phyloP scores from a whole-genome alignment of 805 yeast genomes.

The Zygosaccharomyces bisporus region DNA sequence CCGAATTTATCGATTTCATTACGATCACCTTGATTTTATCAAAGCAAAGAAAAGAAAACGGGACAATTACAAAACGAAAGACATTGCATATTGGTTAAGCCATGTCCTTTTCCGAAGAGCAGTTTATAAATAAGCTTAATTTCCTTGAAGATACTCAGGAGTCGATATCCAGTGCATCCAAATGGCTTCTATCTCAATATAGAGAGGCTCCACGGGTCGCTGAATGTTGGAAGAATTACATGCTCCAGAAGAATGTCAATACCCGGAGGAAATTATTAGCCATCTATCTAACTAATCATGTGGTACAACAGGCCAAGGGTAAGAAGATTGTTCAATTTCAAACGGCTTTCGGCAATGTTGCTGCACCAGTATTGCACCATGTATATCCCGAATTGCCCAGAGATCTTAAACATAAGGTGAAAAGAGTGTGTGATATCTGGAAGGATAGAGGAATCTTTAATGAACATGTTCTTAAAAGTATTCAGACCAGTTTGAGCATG shows the following conservation, averaged over 20 bases:
- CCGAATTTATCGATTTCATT: background rate
- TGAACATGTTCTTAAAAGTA: constrained; percentile 30
- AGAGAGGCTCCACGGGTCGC: constrained; percentile 28
- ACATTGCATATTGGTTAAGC: too few relatives aligned
- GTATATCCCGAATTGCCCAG: constrained; percentile 38
- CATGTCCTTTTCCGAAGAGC: constrained; percentile 32
- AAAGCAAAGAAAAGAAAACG: background rate
- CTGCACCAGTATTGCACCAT: constrained; percentile 35
- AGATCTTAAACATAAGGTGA: constrained; percentile 49
- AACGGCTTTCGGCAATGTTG: constrained; percentile 26
- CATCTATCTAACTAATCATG: constrained; percentile 34
- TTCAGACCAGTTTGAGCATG: constrained; percentile 27
- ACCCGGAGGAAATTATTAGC: constrained; percentile 32
- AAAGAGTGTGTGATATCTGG: constrained; percentile 64
- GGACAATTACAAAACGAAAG: too few relatives aligned
- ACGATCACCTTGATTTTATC: background rate
- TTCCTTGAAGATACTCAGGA: constrained; percentile 36
- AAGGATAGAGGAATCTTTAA: constrained; percentile 53
- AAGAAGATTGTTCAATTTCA: constrained; percentile 32
- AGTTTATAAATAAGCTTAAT: constrained; percentile 26
- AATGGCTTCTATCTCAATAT: constrained; percentile 33
- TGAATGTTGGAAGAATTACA: constrained; percentile 28
- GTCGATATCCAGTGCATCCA: constrained; percentile 33
- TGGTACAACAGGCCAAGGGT: constrained; percentile 34
- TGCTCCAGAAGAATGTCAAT: constrained; percentile 24